phyloP scores from a whole-genome alignment of 139 green algal species.

The Gonium pectorale region DNA sequence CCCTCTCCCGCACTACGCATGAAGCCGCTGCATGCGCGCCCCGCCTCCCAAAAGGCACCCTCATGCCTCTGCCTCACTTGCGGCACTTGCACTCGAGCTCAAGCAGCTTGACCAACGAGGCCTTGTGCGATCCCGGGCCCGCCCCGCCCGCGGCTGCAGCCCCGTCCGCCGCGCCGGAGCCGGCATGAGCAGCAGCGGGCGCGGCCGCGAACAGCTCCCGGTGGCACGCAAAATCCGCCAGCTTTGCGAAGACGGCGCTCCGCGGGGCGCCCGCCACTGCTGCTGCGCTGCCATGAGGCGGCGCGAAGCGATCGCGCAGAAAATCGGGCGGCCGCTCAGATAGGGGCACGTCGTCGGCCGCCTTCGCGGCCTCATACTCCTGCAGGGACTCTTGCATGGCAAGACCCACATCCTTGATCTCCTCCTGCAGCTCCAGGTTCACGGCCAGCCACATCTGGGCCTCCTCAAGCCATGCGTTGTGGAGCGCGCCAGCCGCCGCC shows the following conservation, averaged over 20 bases:
- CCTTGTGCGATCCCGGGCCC: neutral
- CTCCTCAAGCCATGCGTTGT: constrained; percentile 1
- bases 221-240: neutral
- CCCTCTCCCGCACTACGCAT: neutral
- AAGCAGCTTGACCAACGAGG: constrained; percentile 12
- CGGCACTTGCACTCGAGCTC: constrained; percentile 36
- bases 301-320: neutral
- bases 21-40: neutral
- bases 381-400: constrained; percentile 27
- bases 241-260: neutral
- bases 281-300: neutral
- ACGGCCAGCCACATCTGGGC: constrained; percentile 11
- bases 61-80: neutral
- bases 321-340: neutral
- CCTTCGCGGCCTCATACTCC: neutral
- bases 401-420: neutral
- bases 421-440: constrained; percentile 21
- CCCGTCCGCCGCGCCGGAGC: too few relatives aligned
- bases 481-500: neutral
- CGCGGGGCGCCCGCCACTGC: neutral
- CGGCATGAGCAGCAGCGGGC: too few relatives aligned
- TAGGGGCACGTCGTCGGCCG: constrained; percentile 17
- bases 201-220: neutral
- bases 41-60: neutral
- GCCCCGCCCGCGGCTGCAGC: too few relatives aligned